Base-by-base conservation (phyloP, 768 basidiomycete genomes). In the Chalciporus pseudorubinellus region DNA sequence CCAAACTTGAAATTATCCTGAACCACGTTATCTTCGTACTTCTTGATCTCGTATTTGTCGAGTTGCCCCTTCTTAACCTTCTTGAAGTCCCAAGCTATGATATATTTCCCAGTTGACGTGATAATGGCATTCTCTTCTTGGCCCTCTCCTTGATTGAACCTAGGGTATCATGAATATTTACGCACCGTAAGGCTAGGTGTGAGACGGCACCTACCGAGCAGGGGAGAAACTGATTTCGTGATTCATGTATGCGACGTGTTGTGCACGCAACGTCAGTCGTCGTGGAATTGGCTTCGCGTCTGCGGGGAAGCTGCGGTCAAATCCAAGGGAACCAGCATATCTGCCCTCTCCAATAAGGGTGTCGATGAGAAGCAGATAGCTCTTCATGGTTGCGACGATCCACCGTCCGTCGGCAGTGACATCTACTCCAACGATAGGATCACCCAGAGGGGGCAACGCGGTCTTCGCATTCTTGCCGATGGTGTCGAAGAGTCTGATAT, bases 381-480 rank as follows among this genome's bases (percentile, higher is more conserved):
- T 94, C 74, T 88, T 89, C 44, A 92, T 97, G 39, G 97, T 99
- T 12, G 95, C 95, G 26, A 99, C 89, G 46, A 99, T 81, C 80
- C 87, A 99, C 45, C 93, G 85, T 45, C 97, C 97, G 65, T 92
- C 84, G 21, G 92, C 89, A 8, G 94, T 93, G 11, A 91, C 91
- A 72, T 99, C 97, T 46, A 99, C 80, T 31, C 97, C 97, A 45
- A 91, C 70, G 61, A 99, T 98, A 40, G 95, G 91, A 71, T 97
- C 94, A 13, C 97, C 97, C 18, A 98, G 77, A 39, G 94, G 90
- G 29, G 95, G 94, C 31, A 99, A 74, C 12, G 95, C 93, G 11
- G 97, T 99, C 82, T 99, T 99, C 24, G 97, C 97, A 64, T 92
- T 98, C 80, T 98, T 99, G 39, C 97, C 97, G 58, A 99, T 88